phyloP scores from a whole-genome alignment of 208 protist genomes.

The Histomonas meleagridis region DNA sequence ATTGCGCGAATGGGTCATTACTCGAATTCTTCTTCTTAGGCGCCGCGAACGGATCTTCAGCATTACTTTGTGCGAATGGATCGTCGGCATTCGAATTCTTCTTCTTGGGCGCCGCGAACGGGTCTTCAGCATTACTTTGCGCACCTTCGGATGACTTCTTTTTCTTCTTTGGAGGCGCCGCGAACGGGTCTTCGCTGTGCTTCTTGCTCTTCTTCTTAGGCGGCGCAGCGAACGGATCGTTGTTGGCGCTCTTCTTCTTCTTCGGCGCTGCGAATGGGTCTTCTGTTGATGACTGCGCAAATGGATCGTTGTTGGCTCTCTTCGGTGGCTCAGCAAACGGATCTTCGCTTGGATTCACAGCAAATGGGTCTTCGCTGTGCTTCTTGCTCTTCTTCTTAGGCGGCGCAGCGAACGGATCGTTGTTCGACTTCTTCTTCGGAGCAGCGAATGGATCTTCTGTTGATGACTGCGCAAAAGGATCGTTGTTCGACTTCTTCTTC shows the following conservation, averaged over 20 bases:
- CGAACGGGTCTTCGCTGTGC: not conserved
- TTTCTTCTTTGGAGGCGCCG: not conserved
- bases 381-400: too few relatives aligned
- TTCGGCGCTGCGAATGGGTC: not conserved
- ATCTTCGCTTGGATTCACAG: not conserved
- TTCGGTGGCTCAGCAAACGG: not conserved
- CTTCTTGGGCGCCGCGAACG: not conserved
- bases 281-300: not conserved
- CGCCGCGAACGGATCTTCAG: not conserved
- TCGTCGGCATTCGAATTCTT: not conserved
- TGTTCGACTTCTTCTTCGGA: too few relatives aligned
- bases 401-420: not conserved
- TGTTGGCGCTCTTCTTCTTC: not conserved
- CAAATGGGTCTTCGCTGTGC: not conserved
- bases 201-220: not conserved
- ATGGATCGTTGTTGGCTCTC: not conserved
- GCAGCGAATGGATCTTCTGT: not conserved
- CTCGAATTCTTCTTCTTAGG: too few relatives aligned
- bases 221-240: not conserved
- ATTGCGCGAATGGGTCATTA: too few relatives aligned
- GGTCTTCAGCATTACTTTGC: too few relatives aligned
- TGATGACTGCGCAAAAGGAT: not conserved
- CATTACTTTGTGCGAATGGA: not conserved
- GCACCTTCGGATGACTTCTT: too few relatives aligned
- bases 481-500: not conserved